Conservation (phyloP, 768 basidiomycete species). For the Pleurotus citrinopileatus region DNA sequence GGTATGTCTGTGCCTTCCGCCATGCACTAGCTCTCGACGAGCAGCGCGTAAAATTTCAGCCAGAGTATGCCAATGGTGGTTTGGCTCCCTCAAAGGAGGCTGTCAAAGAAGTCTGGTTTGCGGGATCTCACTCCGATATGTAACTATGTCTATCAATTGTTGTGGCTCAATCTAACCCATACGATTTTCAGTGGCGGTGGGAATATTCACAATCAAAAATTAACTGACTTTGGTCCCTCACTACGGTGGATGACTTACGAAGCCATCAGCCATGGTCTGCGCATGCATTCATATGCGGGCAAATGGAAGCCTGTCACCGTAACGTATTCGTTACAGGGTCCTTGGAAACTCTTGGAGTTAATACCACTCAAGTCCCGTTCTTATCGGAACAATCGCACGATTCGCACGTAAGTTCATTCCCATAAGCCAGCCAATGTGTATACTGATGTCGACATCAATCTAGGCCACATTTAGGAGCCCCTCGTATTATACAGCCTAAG, state of each 20-base stretch:
- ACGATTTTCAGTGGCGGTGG: conserved; percentile 16
- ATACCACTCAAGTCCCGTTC: neutral
- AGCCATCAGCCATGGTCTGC: conserved; percentile 14
- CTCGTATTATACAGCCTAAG: neutral
- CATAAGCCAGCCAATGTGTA: neutral
- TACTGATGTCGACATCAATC: neutral
- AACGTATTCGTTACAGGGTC: neutral
- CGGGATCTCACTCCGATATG: conserved; percentile 29
- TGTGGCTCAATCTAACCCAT: neutral
- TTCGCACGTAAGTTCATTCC: neutral
- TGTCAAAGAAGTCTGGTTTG: conserved; percentile 30
- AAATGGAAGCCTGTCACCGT: neutral
- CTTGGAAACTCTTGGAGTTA: neutral
- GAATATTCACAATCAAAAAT: conserved; percentile 13
- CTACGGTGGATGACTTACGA: conserved; percentile 18
- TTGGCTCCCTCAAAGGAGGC: neutral
- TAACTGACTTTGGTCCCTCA: conserved; percentile 17
- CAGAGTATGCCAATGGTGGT: conserved; percentile 28
- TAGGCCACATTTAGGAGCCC: neutral
- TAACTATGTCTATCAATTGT: conserved; percentile 11
- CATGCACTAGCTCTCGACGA: conserved; percentile 49
- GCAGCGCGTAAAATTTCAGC: conserved; percentile 42
- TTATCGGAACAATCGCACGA: neutral
- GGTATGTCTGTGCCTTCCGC: conserved; percentile 38
- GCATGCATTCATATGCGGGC: neutral